phyloP scores from a whole-genome alignment of 148 eudicot genomes.

The Chenopodium suecicum region DNA sequence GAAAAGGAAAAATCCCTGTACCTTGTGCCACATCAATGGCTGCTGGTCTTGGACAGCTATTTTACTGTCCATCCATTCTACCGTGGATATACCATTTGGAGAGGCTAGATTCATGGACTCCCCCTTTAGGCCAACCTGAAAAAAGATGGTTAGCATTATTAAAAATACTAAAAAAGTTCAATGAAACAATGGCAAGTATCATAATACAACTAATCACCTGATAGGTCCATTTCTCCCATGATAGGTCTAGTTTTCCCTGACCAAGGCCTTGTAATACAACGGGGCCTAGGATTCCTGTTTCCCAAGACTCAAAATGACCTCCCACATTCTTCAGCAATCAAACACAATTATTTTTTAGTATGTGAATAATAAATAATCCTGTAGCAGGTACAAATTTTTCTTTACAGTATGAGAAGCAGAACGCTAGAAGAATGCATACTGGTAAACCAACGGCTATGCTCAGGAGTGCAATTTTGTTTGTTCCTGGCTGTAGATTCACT shows the following conservation, averaged over 20 bases:
- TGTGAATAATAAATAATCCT: not conserved
- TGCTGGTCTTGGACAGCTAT: slow-evolving; percentile 66
- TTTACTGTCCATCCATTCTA: slow-evolving; percentile 75
- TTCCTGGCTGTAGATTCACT: slow-evolving; percentile 64
- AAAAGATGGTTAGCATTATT: slow-evolving; percentile 7
- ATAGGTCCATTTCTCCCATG: slow-evolving; percentile 67
- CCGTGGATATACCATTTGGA: slow-evolving; percentile 53
- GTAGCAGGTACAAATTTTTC: not conserved
- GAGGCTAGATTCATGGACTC: slow-evolving; percentile 77
- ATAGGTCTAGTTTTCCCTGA: slow-evolving; percentile 49
- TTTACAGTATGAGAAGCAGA: not conserved
- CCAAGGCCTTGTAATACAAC: slow-evolving; percentile 55
- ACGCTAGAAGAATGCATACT: slow-evolving; percentile 37
- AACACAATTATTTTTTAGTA: not conserved
- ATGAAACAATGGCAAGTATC: not conserved
- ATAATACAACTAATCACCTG: slow-evolving; percentile 38
- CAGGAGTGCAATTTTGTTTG: slow-evolving; percentile 65
- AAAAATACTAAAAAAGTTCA: not conserved
- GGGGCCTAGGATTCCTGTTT: slow-evolving; percentile 65
- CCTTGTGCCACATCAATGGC: slow-evolving; percentile 97
- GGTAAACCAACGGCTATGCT: slow-evolving; percentile 94
- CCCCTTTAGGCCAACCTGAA: slow-evolving; percentile 88
- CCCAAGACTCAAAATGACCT: slow-evolving; percentile 75
- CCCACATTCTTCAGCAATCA: slow-evolving; percentile 61
- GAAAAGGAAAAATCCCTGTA: slow-evolving; percentile 21